Conservation (phyloP, 176 grass and related monocot species). For the Carex littledalei region DNA sequence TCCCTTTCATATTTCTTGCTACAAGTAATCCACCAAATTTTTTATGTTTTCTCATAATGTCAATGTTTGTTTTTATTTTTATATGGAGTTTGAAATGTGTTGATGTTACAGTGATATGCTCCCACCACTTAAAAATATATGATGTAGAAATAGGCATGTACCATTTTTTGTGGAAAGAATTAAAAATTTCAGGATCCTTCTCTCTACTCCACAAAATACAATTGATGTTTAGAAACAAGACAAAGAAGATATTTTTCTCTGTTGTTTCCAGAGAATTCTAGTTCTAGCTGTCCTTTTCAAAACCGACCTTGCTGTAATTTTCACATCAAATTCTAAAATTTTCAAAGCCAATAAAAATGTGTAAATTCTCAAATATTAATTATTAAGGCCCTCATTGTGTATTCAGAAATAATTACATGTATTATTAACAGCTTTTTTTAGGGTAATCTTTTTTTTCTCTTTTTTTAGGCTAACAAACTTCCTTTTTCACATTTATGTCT, state of each 20-base stretch:
- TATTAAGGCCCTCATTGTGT: background rate
- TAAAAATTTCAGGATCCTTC: background rate
- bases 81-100: background rate
- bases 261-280: constrained; percentile 4
- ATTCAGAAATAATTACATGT: background rate
- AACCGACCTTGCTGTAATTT: background rate
- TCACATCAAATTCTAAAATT: background rate
- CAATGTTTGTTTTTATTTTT: background rate
- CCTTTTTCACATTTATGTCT: too few relatives aligned
- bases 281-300: background rate
- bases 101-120: background rate
- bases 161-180: background rate
- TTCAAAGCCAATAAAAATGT: background rate
- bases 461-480: background rate
- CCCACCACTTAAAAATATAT: background rate
- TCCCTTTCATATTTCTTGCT: background rate
- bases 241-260: constrained; percentile 4
- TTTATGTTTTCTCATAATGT: too few relatives aligned
- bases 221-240: background rate
- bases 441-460: background rate
- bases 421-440: background rate
- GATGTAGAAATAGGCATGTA: background rate
- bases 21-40: background rate
- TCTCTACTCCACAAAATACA: background rate
- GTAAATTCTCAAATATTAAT: background rate